phyloP scores from a whole-genome alignment of 257 asterid genomes.

The Schizonepeta tenuifolia region DNA sequence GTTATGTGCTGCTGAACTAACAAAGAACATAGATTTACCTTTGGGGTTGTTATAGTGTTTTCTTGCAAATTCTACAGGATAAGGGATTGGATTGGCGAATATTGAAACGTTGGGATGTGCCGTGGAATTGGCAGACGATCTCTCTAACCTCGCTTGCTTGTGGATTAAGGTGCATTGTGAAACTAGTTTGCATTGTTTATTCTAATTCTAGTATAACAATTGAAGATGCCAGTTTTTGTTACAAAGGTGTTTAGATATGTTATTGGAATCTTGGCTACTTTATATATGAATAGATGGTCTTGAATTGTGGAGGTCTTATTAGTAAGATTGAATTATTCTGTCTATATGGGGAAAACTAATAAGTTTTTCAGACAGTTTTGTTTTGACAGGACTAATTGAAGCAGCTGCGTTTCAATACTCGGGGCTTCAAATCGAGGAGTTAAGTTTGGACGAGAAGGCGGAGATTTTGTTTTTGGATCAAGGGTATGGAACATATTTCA shows the following conservation, averaged over 20 bases:
- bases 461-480: slow-evolving; percentile 84
- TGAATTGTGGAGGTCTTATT: background rate
- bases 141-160: slow-evolving; percentile 92
- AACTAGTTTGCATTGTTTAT: slow-evolving; percentile 17
- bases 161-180: slow-evolving; percentile 79
- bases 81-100: slow-evolving; percentile 61
- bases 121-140: slow-evolving; percentile 97
- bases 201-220: background rate
- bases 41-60: slow-evolving; percentile 1
- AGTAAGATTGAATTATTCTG: background rate
- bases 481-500: slow-evolving; percentile 49
- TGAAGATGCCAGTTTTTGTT: slow-evolving; percentile 20
- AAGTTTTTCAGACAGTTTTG: slow-evolving; percentile 88
- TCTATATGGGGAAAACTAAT: slow-evolving; percentile 50
- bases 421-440: slow-evolving; percentile 65
- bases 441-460: slow-evolving; percentile 90
- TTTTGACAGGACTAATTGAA: slow-evolving; percentile 96
- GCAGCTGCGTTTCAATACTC: slow-evolving; percentile 70
- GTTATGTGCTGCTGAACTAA: background rate
- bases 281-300: background rate
- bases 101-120: slow-evolving; percentile 91
- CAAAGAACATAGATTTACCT: background rate
- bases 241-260: background rate
- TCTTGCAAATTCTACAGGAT: slow-evolving; percentile 49
- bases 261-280: background rate